phyloP scores from a whole-genome alignment of 2,329 filamentous ascomycete genomes.

The Trichoderma sp. region DNA sequence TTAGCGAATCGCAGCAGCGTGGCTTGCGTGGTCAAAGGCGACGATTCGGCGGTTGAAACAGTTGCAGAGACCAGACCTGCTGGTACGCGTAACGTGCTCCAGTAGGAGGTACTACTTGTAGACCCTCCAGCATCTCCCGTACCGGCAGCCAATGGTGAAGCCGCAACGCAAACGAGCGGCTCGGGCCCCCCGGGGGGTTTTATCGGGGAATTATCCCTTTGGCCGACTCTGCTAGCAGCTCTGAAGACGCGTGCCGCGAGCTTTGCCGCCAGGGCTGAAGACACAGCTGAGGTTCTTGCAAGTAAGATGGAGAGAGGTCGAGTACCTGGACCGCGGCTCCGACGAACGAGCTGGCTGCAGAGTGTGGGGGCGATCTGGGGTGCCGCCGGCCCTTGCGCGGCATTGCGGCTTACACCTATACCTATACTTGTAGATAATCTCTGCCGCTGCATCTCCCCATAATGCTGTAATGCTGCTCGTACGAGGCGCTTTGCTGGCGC shows the following conservation, averaged over 20 bases:
- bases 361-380: conserved; percentile 11
- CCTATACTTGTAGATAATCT: not conserved
- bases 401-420: not conserved
- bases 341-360: not conserved
- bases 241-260: not conserved
- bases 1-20: not conserved
- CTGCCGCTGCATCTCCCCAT: not conserved
- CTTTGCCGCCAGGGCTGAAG: conserved; percentile 19
- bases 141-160: not conserved
- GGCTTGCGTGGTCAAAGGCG: not conserved
- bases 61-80: too few species aligned
- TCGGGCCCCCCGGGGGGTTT: not conserved
- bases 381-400: conserved; percentile 3
- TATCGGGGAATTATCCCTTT: not conserved
- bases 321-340: not conserved
- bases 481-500: not conserved
- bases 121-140: not conserved
- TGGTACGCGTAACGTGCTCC: not conserved
- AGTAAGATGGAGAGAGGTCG: not conserved
- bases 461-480: not conserved
- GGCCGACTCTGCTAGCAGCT: not conserved
- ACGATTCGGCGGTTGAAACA: not conserved
- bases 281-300: not conserved
- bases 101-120: not conserved
- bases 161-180: not conserved